phyloP scores from a whole-genome alignment of 2,329 filamentous ascomycete species.

The Blumeriella jaapii region DNA sequence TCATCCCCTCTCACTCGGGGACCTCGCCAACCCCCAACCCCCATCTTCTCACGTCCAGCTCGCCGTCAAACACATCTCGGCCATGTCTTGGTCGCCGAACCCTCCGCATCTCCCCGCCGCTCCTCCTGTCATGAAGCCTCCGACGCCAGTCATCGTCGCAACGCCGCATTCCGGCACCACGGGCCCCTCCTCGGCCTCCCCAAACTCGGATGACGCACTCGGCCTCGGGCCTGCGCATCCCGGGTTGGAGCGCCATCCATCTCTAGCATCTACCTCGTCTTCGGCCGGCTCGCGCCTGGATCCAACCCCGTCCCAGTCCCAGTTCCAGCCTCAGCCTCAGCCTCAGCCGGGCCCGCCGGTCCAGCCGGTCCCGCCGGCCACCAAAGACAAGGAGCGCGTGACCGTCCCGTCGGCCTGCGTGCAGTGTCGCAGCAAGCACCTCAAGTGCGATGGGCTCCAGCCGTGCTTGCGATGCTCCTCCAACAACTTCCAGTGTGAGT shows the following conservation, averaged over 20 bases:
- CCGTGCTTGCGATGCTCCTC: constrained; percentile 58
- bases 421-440: constrained; percentile 39
- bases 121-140: too few species aligned
- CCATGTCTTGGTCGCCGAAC: constrained; percentile 20
- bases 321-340: not conserved
- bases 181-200: constrained; percentile 2
- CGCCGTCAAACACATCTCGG: too few species aligned
- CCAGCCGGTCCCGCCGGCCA: too few species aligned
- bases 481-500: constrained; percentile 51
- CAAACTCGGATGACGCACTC: constrained; percentile 8
- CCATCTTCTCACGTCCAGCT: too few species aligned
- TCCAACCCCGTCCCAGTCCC: not conserved
- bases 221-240: not conserved
- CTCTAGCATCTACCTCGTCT: constrained; percentile 6
- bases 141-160: not conserved
- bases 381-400: constrained; percentile 15
- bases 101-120: too few species aligned
- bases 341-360: not conserved
- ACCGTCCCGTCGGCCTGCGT: constrained; percentile 24
- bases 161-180: not conserved
- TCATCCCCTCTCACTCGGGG: too few species aligned
- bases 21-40: too few species aligned
- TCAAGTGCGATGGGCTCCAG: constrained; percentile 62
- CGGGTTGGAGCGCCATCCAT: not conserved
- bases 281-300: not conserved